Conservation (phyloP, 2,329 filamentous ascomycete species). For the Neonectria hederae region DNA sequence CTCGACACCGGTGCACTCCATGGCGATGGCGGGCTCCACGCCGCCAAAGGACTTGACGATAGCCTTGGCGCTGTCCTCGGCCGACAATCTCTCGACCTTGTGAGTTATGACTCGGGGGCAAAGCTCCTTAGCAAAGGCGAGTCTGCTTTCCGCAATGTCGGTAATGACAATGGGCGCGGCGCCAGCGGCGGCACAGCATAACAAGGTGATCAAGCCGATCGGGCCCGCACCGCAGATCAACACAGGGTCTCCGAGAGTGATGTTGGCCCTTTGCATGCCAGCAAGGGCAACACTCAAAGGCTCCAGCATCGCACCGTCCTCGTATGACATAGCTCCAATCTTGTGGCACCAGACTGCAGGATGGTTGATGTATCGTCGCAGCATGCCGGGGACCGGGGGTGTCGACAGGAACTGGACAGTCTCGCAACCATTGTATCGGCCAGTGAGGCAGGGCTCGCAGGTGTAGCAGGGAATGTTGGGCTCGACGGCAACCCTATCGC, state of each 20-base stretch:
- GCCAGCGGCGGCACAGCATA: slow-evolving; percentile 86
- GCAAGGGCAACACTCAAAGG: slow-evolving; percentile 90
- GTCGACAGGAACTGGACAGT: slow-evolving; percentile 88
- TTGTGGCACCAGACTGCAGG: slow-evolving; percentile 96
- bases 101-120: slow-evolving; percentile 83
- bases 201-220: slow-evolving; percentile 88
- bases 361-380: slow-evolving; percentile 94
- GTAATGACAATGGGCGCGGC: slow-evolving; percentile 93
- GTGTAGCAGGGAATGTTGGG: slow-evolving; percentile 91
- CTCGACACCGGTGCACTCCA: slow-evolving; percentile 97
- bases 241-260: slow-evolving; percentile 86
- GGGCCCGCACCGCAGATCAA: slow-evolving; percentile 93
- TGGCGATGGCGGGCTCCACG: slow-evolving; percentile 80
- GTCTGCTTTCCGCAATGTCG: slow-evolving; percentile 87
- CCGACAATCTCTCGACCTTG: slow-evolving; percentile 73
- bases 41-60: slow-evolving; percentile 75
- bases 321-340: slow-evolving; percentile 90
- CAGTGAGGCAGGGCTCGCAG: slow-evolving; percentile 91
- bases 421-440: slow-evolving; percentile 95
- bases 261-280: slow-evolving; percentile 82
- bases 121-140: slow-evolving; percentile 85
- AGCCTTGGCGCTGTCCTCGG: slow-evolving; percentile 78
- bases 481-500: slow-evolving; percentile 93
- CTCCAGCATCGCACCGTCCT: slow-evolving; percentile 91
- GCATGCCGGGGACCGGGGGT: slow-evolving; percentile 85